Conservation (phyloP, 805 yeast species). For the Candida nitratophila region DNA sequence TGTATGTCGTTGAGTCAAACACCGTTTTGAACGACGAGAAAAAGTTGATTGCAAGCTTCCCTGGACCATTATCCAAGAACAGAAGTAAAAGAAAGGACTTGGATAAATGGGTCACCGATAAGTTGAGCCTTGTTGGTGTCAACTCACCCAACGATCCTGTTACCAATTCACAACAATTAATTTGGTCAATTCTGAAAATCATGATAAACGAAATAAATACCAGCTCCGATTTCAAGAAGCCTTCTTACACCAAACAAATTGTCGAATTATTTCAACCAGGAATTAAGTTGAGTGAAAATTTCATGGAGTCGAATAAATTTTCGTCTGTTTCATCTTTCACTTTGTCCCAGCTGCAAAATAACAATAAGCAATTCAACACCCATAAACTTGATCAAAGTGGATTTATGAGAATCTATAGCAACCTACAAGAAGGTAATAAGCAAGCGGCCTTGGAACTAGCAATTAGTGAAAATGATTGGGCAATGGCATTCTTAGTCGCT, state of each 20-base stretch:
- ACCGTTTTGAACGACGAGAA: constrained; percentile 24
- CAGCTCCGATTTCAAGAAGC: constrained; percentile 20
- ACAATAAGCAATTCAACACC: constrained; percentile 17
- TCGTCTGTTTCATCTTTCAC: not conserved
- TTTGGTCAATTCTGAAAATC: constrained; percentile 21
- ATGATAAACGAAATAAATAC: constrained; percentile 17
- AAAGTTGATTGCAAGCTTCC: constrained; percentile 37
- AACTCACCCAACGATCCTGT: constrained; percentile 10
- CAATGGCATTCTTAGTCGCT: constrained; percentile 68
- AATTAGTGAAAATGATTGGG: constrained; percentile 61
- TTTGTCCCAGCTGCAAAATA: constrained; percentile 2
- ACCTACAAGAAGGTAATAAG: constrained; percentile 56
- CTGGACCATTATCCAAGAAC: constrained; percentile 56
- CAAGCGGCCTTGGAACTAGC: constrained; percentile 60
- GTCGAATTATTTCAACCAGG: constrained; percentile 37
- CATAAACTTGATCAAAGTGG: constrained; percentile 15
- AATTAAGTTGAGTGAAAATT: constrained; percentile 20
- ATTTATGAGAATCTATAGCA: constrained; percentile 24
- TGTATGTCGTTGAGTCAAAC: constrained; percentile 31
- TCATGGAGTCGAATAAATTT: not conserved
- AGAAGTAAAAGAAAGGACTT: constrained; percentile 62
- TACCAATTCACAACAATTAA: constrained; percentile 12
- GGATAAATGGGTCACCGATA: constrained; percentile 56
- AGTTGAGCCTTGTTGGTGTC: constrained; percentile 14
- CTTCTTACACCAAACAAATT: constrained; percentile 24